Percentiles rank a stretch among this genome's conserved stretches.
These are phyloP conservation scores for Exserohilum rostratum DNA, from an alignment of 2,329 filamentous ascomycete species.

Conservation along the genomic window DNA sequence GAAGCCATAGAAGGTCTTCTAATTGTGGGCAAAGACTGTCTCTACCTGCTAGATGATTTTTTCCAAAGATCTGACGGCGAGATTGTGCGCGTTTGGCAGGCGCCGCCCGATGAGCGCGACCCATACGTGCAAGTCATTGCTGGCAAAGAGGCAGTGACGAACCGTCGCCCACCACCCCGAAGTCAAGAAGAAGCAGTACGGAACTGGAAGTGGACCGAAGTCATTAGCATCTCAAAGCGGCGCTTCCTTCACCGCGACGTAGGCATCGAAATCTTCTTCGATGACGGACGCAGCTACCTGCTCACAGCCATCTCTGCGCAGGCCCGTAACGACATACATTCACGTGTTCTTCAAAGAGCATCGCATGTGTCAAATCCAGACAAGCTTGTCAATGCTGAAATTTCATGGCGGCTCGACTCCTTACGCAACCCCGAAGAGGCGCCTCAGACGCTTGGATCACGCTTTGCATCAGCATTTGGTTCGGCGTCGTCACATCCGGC, in stretches of 20 bases:
- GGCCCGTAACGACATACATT: conserved; percentile 79
- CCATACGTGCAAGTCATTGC: conserved; percentile 95
- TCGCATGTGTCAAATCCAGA: conserved; percentile 77
- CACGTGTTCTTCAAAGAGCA: conserved; percentile 76
- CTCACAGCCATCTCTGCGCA: conserved; percentile 79
- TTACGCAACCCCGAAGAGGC: conserved; percentile 71
- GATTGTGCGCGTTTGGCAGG: conserved; percentile 96
- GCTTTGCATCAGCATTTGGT: conserved; percentile 91
- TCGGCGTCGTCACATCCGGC: conserved; percentile 80
- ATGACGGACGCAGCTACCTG: conserved; percentile 92
- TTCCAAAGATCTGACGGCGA: conserved; percentile 95
- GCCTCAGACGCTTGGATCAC: conserved; percentile 76
- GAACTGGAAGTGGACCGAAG: conserved; percentile 92
- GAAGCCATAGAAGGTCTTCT: conserved; percentile 93
- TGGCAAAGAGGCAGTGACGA: conserved; percentile 69
- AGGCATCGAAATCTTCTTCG: conserved; percentile 96
- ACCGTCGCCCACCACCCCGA: conserved; percentile 39
- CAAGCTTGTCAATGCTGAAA: conserved; percentile 76
- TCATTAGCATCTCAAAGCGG: conserved; percentile 94
- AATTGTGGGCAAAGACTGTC: conserved; percentile 86
- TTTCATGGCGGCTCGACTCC: conserved; percentile 89
- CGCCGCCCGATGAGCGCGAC: conserved; percentile 88
- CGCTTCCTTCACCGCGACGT: conserved; percentile 95
- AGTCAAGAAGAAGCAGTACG: conserved; percentile 72
- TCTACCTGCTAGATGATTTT: conserved; percentile 96